Base-by-base conservation (phyloP, 371 early-diverging fungal genomes). In the Blakeslea trispora region DNA sequence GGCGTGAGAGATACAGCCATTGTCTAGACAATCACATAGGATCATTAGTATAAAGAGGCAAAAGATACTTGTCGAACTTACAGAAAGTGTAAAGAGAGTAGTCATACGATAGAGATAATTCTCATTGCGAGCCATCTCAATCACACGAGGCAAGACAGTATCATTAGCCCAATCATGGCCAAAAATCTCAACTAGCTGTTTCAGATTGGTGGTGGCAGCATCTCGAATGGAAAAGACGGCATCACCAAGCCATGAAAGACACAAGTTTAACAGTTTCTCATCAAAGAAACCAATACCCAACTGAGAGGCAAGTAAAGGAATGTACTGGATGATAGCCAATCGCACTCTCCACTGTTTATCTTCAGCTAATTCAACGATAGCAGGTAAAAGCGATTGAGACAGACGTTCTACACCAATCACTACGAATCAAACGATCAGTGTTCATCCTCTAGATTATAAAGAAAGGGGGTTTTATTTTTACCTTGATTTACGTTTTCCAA, bases 311-410 rank as follows among this genome's bases (percentile, higher is more conserved):
- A 99, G 84, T 43, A 97, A 77, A 13, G 99, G 99, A 59, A 97
- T 96, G 67, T 97, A 94, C 65, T 97, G 97, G 71, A 99, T 97
- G 63, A 99, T 97, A 2, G 97, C 98, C 65, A 96, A 75, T 23
- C 99, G 92, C 46, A 98, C 97, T 43, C 99, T 90, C 99, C 99
- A 99, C 68, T 97, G 97, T 80, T 96, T 96, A 74, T 99, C 99
- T 79, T 98, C 97, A 13, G 98, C 95, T 23, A 99, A 80, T 72
- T 97, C 97, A 22, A 98, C 91, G 66, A 99, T 97, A 10, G 99
- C 99, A 9, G 98, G 98, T 50, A 99, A 79, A 45, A 99, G 83
- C 5, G 95, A 95, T 69, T 96, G 95, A 19, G 98, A 96, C 24
- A 99, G 82, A 39, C 92, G 87, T 53, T 99, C 97, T 60, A 99